A percentile compares a stretch with the other conserved stretches of the same genome.
These are phyloP conservation scores for Hordeum pubiflorum DNA, from an alignment of 202 grass and related monocot genomes.

Conservation along the genomic window DNA sequence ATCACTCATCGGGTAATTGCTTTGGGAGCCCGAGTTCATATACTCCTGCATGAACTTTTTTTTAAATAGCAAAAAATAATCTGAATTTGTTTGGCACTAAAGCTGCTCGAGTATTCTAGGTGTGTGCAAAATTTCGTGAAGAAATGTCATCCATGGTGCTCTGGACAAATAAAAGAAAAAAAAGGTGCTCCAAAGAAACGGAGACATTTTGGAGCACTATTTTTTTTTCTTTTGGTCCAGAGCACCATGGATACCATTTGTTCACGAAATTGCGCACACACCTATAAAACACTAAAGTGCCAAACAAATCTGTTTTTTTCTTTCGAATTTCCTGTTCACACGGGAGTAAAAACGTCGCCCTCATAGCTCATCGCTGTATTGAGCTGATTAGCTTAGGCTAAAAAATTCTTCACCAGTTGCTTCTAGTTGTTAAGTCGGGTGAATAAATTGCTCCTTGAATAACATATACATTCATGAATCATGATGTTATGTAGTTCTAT, in stretches of 20 bases:
- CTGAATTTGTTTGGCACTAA: too few species aligned
- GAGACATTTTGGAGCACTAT: too few species aligned
- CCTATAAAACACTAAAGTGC: too few species aligned
- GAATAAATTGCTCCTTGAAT: constrained; percentile 3
- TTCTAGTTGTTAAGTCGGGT: not conserved
- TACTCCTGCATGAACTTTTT: not conserved
- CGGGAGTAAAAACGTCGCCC: not conserved
- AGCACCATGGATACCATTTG: not conserved
- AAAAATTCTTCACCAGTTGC: not conserved
- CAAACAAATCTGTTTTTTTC: not conserved
- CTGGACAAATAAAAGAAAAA: too few species aligned
- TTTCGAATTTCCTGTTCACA: not conserved
- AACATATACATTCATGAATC: not conserved
- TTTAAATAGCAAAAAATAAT: not conserved
- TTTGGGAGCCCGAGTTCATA: not conserved
- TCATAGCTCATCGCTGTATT: not conserved
- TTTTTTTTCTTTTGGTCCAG: not conserved
- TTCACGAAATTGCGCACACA: not conserved
- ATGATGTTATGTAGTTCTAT: not conserved
- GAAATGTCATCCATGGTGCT: too few species aligned
- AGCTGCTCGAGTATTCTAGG: too few species aligned
- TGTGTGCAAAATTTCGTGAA: too few species aligned
- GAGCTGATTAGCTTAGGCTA: not conserved
- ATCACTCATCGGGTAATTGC: not conserved
- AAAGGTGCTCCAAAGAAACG: too few species aligned